phyloP scores from a whole-genome alignment of 805 yeast species.

The Kurtzmaniella fragi region DNA sequence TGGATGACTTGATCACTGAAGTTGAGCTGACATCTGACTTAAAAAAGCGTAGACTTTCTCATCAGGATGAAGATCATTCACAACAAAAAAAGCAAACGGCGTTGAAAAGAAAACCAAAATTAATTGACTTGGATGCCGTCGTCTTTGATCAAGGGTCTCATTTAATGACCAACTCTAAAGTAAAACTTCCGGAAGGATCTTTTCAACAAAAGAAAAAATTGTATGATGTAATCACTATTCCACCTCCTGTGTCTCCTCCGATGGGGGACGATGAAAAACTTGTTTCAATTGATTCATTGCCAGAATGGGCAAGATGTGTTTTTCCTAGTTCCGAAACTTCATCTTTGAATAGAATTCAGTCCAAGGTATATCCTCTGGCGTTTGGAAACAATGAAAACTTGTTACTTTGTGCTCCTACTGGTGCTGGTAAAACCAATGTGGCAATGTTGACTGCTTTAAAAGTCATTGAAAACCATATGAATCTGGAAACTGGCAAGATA shows the following conservation, averaged over 20 bases:
- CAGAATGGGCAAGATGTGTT: slow-evolving; percentile 76
- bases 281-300: slow-evolving; percentile 58
- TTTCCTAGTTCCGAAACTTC: slow-evolving; percentile 66
- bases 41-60: slow-evolving; percentile 17
- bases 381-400: slow-evolving; percentile 67
- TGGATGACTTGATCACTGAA: slow-evolving; percentile 38
- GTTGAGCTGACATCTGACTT: slow-evolving; percentile 17
- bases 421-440: slow-evolving; percentile 97
- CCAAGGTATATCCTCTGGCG: slow-evolving; percentile 75
- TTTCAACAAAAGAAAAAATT: slow-evolving; percentile 64
- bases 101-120: slow-evolving; percentile 36
- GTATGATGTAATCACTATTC: slow-evolving; percentile 90
- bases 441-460: slow-evolving; percentile 81
- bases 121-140: slow-evolving; percentile 60
- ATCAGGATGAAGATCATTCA: slow-evolving; percentile 4
- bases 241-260: slow-evolving; percentile 58
- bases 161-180: slow-evolving; percentile 58
- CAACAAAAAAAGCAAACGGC: slow-evolving; percentile 7
- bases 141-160: slow-evolving; percentile 71
- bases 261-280: slow-evolving; percentile 41
- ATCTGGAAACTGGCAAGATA: slow-evolving; percentile 43
- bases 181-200: slow-evolving; percentile 79
- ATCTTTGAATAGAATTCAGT: slow-evolving; percentile 76
- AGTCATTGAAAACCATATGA: slow-evolving; percentile 50
- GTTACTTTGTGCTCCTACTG: slow-evolving; percentile 94